A percentile compares a stretch with the other conserved stretches of the same genome.
These are phyloP conservation scores for Sugiyamaella chiloensis DNA, from an alignment of 805 yeast species.

Conservation along the genomic window DNA sequence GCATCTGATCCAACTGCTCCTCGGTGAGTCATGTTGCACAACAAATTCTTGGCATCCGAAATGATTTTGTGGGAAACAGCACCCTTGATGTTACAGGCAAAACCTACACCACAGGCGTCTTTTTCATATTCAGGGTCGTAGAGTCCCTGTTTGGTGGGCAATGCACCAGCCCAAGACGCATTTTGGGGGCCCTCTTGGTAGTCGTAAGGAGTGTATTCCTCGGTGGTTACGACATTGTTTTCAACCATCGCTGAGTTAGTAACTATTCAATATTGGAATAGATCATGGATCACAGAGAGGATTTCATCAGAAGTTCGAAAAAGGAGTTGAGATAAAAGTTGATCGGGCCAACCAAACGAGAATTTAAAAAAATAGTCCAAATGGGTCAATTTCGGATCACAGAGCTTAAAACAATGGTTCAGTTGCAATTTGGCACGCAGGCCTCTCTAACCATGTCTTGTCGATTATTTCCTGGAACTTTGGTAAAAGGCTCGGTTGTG, in stretches of 20 bases:
- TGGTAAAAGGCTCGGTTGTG: too few species aligned
- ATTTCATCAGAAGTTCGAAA: too few species aligned
- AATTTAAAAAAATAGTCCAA: too few species aligned
- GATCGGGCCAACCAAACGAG: too few species aligned
- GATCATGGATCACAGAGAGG: too few species aligned
- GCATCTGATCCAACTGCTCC: constrained; percentile 97
- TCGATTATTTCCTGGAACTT: too few species aligned
- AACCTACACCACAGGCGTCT: constrained; percentile 99
- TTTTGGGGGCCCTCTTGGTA: constrained; percentile 77
- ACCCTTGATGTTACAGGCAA: constrained; percentile 92
- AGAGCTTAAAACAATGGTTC: too few species aligned
- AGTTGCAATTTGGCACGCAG: too few species aligned
- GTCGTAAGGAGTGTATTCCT: constrained; percentile 41
- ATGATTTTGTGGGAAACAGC: constrained; percentile 84
- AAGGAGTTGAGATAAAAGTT: too few species aligned
- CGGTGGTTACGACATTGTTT: constrained; percentile 14
- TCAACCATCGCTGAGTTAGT: constrained; percentile 7
- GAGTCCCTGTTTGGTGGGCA: constrained; percentile 83
- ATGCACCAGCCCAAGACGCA: constrained; percentile 86
- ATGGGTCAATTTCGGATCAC: too few species aligned
- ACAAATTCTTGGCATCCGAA: constrained; percentile 76
- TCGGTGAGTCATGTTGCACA: constrained; percentile 98
- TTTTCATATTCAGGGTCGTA: constrained; percentile 92
- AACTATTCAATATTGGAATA: too few species aligned
- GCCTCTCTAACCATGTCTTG: too few species aligned